Conservation (phyloP, 2,329 filamentous ascomycete species). For the Plectosphaerella sp. region DNA sequence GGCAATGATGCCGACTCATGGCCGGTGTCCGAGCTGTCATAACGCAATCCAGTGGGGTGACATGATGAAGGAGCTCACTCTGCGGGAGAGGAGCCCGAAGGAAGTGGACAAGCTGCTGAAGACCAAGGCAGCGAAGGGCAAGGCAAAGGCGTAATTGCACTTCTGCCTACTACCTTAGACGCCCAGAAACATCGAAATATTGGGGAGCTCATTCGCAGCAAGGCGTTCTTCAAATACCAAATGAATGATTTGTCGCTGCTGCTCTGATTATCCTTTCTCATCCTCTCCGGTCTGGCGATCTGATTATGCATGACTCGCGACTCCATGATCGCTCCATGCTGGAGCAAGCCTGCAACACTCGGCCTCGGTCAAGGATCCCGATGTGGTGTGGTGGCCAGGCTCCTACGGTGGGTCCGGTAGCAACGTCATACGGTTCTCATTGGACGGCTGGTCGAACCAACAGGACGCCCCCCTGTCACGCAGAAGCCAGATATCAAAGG, state of each 20-base stretch:
- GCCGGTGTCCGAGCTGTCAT: conserved; percentile 68
- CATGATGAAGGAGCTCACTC: conserved; percentile 76
- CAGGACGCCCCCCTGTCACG: not conserved
- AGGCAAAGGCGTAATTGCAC: conserved; percentile 6
- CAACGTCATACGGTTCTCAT: conserved; percentile 2
- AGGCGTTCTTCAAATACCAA: no score
- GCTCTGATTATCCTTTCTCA: no score
- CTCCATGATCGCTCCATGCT: no score
- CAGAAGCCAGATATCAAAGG: conserved; percentile 1
- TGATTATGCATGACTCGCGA: no score
- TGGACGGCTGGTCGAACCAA: not conserved
- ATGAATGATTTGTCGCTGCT: no score
- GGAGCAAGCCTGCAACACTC: no score
- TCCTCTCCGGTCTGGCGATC: no score
- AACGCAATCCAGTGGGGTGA: conserved; percentile 63
- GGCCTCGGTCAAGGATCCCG: not conserved
- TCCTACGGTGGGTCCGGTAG: not conserved
- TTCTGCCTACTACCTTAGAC: no score
- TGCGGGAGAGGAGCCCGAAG: conserved; percentile 66
- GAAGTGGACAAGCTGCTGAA: conserved; percentile 68
- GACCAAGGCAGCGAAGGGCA: conserved; percentile 26
- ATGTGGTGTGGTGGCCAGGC: not conserved
- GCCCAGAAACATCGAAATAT: no score
- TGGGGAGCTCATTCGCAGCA: no score
- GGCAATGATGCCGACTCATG: conserved; percentile 61